Percentiles rank a stretch among this genome's conserved stretches.
Evolutionary conservation across 2,329 filamentous ascomycete species (phyloP).

Genomic region (Teratosphaeria viscida): DNA sequence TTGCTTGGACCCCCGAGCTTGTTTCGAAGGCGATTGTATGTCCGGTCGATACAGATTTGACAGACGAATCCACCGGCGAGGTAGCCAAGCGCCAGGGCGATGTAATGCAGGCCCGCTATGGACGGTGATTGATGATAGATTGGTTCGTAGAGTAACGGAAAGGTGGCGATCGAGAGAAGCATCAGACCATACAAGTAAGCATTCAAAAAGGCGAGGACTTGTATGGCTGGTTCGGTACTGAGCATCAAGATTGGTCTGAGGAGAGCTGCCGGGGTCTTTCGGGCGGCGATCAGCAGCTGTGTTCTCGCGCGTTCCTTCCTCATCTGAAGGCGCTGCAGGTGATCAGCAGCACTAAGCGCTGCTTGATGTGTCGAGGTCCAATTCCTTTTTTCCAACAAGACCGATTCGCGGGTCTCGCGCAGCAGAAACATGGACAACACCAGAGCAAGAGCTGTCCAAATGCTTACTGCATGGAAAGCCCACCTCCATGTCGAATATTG

Average conservation of each 20-base stretch:
- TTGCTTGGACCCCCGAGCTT: background rate
- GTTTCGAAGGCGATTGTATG: background rate
- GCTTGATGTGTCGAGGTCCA: no score
- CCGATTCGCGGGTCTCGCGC: no score
- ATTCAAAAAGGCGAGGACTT: conserved; percentile 38
- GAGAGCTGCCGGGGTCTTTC: background rate
- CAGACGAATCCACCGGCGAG: conserved; percentile 1
- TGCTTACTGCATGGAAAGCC: conserved; percentile 11
- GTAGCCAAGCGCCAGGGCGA: conserved; percentile 45
- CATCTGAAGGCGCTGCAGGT: background rate
- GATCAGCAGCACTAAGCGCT: background rate
- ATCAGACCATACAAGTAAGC: conserved; percentile 42
- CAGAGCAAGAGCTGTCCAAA: no score
- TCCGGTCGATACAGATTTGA: background rate
- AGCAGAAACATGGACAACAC: no score
- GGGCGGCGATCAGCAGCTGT: background rate
- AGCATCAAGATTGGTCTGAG: background rate
- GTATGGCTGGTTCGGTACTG: conserved; percentile 40
- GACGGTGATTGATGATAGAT: conserved; percentile 45
- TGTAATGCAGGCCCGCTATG: conserved; percentile 49
- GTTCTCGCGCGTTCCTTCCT: background rate
- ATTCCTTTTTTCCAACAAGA: no score
- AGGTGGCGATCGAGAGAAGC: background rate
- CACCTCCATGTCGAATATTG: conserved; percentile 36
- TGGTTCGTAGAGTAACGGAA: background rate